Base-by-base conservation (phyloP, 371 early-diverging fungal genomes). In the Apophysomyces variabilis region DNA sequence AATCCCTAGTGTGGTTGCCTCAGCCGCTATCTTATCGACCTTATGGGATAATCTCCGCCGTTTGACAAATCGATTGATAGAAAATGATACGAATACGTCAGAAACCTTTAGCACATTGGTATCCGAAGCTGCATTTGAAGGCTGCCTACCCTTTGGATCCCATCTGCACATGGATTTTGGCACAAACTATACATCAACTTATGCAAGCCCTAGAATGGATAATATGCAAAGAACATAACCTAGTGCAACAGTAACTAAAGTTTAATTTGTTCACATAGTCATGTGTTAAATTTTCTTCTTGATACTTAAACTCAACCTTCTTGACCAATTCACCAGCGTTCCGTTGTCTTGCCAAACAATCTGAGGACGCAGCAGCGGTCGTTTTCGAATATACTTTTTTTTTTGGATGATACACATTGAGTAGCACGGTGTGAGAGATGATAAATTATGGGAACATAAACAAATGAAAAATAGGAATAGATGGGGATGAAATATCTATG, bases 91-190 rank as follows among this genome's bases (percentile, higher is more conserved):
- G 21, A 77, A 75, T 58, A 74, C 82, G 46, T 62, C 74, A 44
- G 82, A 82, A 9, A 77, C 79, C 13, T 59, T 77, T 3, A 69
- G 72, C 26, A 70, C 69, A 1, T 65, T 82, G 7, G 69, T 79
- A 43, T 75, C 82, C 9, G 82, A 82, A 67, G 82, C 82, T 5
- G 65, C 76, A 7, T 60, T 77, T 36, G 82, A 82, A 65, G 82
- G 82, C 0, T 79, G 77, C 56, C 60, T 82, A 47, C 82, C 82
- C 0, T 79, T 82, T 62, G 68, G 77, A 0, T 77, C 79, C 18
- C 82, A 73, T 64, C 62, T 82, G 37, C 79, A 82, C 61, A 82
- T 82, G 82, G 82, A 82, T 12, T 63, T 80, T 46, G 73, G 67
- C 6, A 66, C 66, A 50, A n/a, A n/a, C 9, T 50, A 50, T 21